Evolutionary conservation across 805 yeast genomes (phyloP), one percentile per base, ranked within the genome.

Genomic region (Saccharomycopsis javanensis): DNA sequence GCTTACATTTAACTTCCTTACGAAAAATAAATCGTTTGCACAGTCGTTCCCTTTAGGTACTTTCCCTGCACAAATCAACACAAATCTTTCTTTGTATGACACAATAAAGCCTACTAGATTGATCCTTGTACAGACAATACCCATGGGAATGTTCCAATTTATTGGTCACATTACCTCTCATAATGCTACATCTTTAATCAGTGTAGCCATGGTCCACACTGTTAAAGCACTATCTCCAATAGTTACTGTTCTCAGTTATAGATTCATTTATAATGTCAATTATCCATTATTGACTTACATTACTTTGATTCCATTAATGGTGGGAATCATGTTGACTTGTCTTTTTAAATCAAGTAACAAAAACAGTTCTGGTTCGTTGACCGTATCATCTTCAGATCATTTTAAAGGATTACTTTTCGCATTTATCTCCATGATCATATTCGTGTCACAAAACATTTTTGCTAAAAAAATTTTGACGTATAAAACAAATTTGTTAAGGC

Each of bases 121-220:
- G 54, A 73, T 85, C 34, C 63, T 87, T 15, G 66, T 73, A 53
- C 84, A 89, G 13, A 88, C 96, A 0, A 79, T 88, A 23, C 98
- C 98, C 18, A 89, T 92, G 96, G 98, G 97, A 6, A 74, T 83
- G 60, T 94, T 92, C 72, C 98, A 92, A 73, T 87, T 92, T 63
- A 74, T 85, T 20, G 99, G 98, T 20, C 98, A 92, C 69, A 82
- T 91, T 61, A 81, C 95, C 13, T 81, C 95, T 6, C 97, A 91
- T 68, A 86, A 87, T 67, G 92, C 98, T n/a, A 90, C 97, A 1
- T 79, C 91, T 1, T 70, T 87, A 60, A 88, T 94, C 54, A 97
- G 97, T 0, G 97, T 94, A n/a, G 87, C 97, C 4, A 72, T 91
- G 62, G 97, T 94, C 20, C 97, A 92, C 69, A 90, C 97, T 7